Conservation (phyloP, 768 basidiomycete species). For the Pholiota microspora region DNA sequence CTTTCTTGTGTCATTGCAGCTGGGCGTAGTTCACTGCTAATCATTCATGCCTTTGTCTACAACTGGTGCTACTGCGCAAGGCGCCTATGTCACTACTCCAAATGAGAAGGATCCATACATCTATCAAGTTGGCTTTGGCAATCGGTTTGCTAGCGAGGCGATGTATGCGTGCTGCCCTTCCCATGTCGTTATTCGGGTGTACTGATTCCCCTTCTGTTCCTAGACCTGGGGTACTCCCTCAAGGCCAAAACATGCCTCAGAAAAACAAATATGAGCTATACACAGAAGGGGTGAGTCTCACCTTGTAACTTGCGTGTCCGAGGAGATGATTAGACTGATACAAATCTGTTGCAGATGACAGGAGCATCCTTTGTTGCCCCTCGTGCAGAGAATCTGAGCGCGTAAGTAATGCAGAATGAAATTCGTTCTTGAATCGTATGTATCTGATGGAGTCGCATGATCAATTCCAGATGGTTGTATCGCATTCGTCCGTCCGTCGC, state of each 20-base stretch:
- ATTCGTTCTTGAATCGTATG: neutral
- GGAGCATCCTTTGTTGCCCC: constrained; percentile 62
- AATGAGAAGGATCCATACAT: constrained; percentile 48
- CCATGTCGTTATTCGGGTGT: neutral
- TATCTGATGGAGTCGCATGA: neutral
- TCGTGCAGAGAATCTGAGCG: constrained; percentile 48
- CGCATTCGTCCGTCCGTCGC: constrained; percentile 69
- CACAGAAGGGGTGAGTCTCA: constrained; percentile 47
- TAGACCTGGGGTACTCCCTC: constrained; percentile 56
- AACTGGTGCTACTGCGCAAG: constrained; percentile 38
- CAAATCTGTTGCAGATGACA: constrained; percentile 42
- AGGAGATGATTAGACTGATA: neutral
- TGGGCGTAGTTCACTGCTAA: neutral
- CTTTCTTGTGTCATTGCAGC: neutral
- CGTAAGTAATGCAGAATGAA: constrained; percentile 31
- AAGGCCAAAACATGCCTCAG: constrained; percentile 62
- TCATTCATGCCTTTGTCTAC: constrained; percentile 23
- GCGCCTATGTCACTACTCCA: constrained; percentile 34
- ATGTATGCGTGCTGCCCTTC: constrained; percentile 33
- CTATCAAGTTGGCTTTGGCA: constrained; percentile 61
- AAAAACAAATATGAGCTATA: constrained; percentile 63
- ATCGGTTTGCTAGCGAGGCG: constrained; percentile 54
- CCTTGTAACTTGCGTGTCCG: neutral
- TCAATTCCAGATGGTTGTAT: constrained; percentile 52
- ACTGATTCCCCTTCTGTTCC: neutral